These are phyloP conservation scores for Phytopythium oedochilum DNA, from an alignment of 352 stramenopile genomes.

Conservation along the genomic window DNA sequence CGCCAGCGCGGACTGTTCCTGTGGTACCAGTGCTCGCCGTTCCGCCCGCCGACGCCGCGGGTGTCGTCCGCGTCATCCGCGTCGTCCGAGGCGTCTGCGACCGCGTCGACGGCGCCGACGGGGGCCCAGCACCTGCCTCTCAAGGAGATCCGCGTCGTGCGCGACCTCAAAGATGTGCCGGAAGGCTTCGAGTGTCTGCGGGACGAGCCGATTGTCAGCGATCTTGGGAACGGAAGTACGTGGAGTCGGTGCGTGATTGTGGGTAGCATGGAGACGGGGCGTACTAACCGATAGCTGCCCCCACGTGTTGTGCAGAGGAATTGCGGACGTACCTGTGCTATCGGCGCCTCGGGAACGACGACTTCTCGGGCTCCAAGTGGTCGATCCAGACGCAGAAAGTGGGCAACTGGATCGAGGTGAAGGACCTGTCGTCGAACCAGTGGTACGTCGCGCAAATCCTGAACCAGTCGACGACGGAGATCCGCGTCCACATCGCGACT, in stretches of 20 bases:
- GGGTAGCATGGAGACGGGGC: no score
- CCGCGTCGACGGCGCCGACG: conserved; percentile 5
- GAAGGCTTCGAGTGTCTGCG: conserved; percentile 55
- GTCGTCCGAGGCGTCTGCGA: no score
- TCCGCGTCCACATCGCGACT: conserved; percentile 61
- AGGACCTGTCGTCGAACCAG: conserved; percentile 67
- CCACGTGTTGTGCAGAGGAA: conserved; percentile 23
- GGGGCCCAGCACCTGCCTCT: conserved; percentile 36
- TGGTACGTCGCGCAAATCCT: conserved; percentile 80
- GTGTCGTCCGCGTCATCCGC: conserved; percentile 5
- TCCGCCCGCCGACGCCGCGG: conserved; percentile 11
- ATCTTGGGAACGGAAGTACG: conserved; percentile 30
- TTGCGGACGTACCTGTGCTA: conserved; percentile 72
- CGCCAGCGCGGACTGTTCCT: conserved; percentile 51
- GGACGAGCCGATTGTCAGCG: conserved; percentile 38
- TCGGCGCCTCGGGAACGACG: conserved; percentile 53
- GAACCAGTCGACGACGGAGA: conserved; percentile 50
- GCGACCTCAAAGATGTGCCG: conserved; percentile 56
- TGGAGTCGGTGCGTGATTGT: background rate
- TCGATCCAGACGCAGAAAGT: conserved; percentile 60
- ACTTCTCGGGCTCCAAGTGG: conserved; percentile 66
- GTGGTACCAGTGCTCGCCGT: conserved; percentile 46
- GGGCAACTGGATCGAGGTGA: conserved; percentile 80
- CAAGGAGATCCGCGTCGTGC: conserved; percentile 79
- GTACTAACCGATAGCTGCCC: conserved; percentile 10